Percentiles rank a stretch among this genome's conserved stretches.
Evolutionary conservation across 129 eudicot genomes (phyloP).

Genomic region (Solidago caesia): DNA sequence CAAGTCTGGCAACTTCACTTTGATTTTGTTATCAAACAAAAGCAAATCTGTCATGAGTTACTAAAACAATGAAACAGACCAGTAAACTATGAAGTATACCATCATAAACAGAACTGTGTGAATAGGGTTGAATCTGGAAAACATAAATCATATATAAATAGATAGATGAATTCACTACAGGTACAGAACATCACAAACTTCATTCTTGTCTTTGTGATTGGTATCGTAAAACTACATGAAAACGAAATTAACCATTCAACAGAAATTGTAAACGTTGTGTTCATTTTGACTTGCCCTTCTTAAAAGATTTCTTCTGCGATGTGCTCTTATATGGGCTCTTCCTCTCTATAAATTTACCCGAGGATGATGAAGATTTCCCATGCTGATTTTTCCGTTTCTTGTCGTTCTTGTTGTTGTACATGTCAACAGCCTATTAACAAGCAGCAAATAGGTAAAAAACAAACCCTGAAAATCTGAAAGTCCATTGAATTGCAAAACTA

Average conservation of each 20-base stretch:
- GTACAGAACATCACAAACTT: constrained; percentile 2
- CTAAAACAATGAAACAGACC: too few species aligned
- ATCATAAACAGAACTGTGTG: neutral
- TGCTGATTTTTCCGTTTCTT: constrained; percentile 60
- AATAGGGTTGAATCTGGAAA: neutral
- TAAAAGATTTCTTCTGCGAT: constrained; percentile 40
- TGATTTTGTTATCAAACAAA: too few species aligned
- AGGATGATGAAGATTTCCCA: constrained; percentile 48
- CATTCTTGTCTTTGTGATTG: neutral
- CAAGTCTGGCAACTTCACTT: too few species aligned
- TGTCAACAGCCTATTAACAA: constrained; percentile 72
- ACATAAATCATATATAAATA: constrained; percentile 5
- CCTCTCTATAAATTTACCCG: constrained; percentile 59
- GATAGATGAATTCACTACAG: constrained; percentile 4
- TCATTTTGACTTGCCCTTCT: constrained; percentile 67
- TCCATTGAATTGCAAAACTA: too few species aligned
- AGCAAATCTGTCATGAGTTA: too few species aligned
- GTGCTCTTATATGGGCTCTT: constrained; percentile 70
- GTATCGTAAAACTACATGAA: neutral
- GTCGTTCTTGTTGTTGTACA: constrained; percentile 84
- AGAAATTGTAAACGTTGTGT: neutral
- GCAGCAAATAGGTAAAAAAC: neutral
- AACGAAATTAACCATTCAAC: neutral
- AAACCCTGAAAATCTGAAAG: neutral
- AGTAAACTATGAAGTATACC: too few species aligned